Evolutionary conservation across 1,284 basidiomycete genomes (phyloP).

Genomic region (Schizopora paradoxa): DNA sequence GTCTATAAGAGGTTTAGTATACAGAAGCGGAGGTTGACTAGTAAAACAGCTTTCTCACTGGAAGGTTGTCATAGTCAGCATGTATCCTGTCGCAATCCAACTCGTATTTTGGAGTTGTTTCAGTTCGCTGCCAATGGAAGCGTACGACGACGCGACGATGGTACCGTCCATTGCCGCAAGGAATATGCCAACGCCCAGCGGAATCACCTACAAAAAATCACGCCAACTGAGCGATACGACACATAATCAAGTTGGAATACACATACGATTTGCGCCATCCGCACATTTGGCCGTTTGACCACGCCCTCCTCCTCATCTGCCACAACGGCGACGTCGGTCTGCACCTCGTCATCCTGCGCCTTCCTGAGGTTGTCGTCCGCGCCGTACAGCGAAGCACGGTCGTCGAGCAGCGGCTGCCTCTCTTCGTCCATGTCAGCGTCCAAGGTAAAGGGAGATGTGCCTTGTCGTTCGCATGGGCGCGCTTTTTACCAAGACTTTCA

Average conservation of each 20-base stretch:
- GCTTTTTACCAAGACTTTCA: too few species aligned
- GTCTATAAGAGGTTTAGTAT: conserved; percentile 30
- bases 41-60: conserved; percentile 38
- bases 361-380: too few species aligned
- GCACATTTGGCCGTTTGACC: conserved; percentile 5
- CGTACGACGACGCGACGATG: conserved; percentile 55
- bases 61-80: conserved; percentile 55
- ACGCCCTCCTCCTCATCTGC: conserved; percentile 6
- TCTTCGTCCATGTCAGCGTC: too few species aligned
- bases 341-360: not conserved
- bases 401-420: too few species aligned
- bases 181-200: conserved; percentile 54
- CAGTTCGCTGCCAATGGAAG: conserved; percentile 57
- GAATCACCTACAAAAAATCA: conserved; percentile 37
- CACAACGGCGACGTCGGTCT: not conserved
- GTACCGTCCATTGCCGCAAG: conserved; percentile 55
- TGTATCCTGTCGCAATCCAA: conserved; percentile 61
- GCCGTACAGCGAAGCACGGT: too few species aligned
- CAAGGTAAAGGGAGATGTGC: too few species aligned
- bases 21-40: not conserved
- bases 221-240: not conserved
- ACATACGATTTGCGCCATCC: conserved; percentile 13
- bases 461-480: too few species aligned
- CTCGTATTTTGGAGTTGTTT: conserved; percentile 59
- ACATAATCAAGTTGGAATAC: not conserved